Base-by-base conservation (phyloP, 140 eudicot species). In the Erigeron philadelphicus region DNA sequence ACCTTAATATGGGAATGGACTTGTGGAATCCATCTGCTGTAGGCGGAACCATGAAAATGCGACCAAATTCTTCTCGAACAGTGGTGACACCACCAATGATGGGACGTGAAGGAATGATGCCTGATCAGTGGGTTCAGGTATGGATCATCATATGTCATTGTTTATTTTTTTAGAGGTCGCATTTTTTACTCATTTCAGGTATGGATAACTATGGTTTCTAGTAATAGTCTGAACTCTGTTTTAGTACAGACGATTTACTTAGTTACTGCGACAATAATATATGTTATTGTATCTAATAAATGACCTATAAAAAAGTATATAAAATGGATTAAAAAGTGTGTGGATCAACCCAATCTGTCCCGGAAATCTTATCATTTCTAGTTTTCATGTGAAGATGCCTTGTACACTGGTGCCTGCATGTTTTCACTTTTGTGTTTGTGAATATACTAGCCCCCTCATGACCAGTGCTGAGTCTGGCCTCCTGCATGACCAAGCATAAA, bases 1-100 rank as follows among this genome's bases (percentile, higher is more conserved):
- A 86, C 61, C 83, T 88, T 21, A 92, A 93, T 80, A 93, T 89
- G 66, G 99, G 99, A 67, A 93, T 93, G 99, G 99, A 87, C 76
- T 66, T 86, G 73, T 93, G 97, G 99, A 85, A 87, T 76, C 82
- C 85, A 41, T 82, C 89, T 50, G 84, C 86, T 71, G 90, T 83
- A 41, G 66, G 79, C 35, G 89, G 82, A 49, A 54, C 90, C 40
- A 70, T 80, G 78, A 83, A 83, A 75, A 56, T 80, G 81, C 84
- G 75, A 61, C 88, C 88, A 11, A 79, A 77, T 65, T 75, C 66
- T 17, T 54, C 81, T 61, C 69, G 54, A 44, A 64, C 69, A 64
- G 35, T 64, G 9, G 75, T 68, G 38, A 71, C 75, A 46, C 71
- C 80, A 43, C 72, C 76, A 7, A 71, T 67, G 76, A 77, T 79